Evolutionary conservation across 75 land plant species (phyloP).

Genomic region (Sequoia sempervirens): DNA sequence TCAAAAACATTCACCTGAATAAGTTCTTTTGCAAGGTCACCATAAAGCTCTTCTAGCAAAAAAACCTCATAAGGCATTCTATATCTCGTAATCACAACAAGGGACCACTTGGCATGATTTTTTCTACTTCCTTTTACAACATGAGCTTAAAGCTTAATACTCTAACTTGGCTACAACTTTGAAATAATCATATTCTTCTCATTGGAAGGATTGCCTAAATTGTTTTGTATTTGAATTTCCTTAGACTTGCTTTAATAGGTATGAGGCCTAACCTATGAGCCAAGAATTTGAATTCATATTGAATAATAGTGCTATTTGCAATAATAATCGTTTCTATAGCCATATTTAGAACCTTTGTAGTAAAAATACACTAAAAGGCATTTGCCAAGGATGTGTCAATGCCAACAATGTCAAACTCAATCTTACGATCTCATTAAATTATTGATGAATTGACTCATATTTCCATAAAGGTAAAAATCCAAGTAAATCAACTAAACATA

Average conservation of each 20-base stretch:
- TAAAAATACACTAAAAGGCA: constrained; percentile 85
- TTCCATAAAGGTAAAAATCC: no score
- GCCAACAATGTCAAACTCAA: constrained; percentile 94
- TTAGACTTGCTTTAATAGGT: constrained; percentile 74
- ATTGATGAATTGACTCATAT: no score
- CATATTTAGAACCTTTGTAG: constrained; percentile 98
- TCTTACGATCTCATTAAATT: constrained; percentile 1
- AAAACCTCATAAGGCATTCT: no score
- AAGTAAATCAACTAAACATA: no score
- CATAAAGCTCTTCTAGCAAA: no score
- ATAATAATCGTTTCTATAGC: constrained; percentile 89
- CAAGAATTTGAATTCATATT: constrained; percentile 86
- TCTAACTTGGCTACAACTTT: constrained; percentile 78
- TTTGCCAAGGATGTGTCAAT: constrained; percentile 94
- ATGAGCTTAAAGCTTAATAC: no score
- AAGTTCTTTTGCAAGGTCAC: no score
- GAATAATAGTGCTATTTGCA: constrained; percentile 80
- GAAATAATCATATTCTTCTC: constrained; percentile 84
- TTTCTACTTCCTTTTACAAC: no score
- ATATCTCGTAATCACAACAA: no score
- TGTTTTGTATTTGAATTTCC: constrained; percentile 70
- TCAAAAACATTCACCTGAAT: no score
- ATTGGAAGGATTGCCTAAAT: constrained; percentile 77
- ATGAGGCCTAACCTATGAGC: constrained; percentile 88
- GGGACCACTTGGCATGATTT: no score